phyloP scores from a whole-genome alignment of 805 yeast genomes.

The Ogataea neopini region DNA sequence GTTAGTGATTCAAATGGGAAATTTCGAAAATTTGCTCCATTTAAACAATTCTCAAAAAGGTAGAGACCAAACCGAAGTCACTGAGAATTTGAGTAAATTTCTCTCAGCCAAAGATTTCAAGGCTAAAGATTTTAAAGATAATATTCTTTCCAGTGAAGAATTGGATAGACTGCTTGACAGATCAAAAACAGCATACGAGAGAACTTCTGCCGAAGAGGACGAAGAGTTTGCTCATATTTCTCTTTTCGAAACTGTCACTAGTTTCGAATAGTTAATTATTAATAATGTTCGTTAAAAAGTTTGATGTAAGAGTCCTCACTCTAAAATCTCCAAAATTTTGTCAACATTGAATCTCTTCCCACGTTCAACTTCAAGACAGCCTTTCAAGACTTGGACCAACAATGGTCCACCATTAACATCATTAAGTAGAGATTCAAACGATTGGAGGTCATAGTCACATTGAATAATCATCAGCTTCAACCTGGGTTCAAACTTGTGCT shows the following conservation, averaged over 20 bases:
- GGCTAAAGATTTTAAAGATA: constrained; percentile 24
- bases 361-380: constrained; percentile 55
- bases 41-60: constrained; percentile 17
- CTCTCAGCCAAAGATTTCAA: constrained; percentile 39
- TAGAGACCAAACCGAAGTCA: constrained; percentile 12
- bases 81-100: constrained; percentile 41
- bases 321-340: constrained; percentile 29
- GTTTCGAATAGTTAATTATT: constrained; percentile 26
- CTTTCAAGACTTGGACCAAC: constrained; percentile 40
- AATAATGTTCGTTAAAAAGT: neutral
- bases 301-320: constrained; percentile 2
- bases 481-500: constrained; percentile 80
- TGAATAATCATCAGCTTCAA: constrained; percentile 69
- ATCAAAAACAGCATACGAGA: constrained; percentile 41
- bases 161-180: constrained; percentile 52
- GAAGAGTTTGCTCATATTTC: constrained; percentile 29
- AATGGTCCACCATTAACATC: constrained; percentile 19
- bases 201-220: neutral
- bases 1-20: constrained; percentile 69
- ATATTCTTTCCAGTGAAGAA: constrained; percentile 42
- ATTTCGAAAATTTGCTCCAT: constrained; percentile 43
- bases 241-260: constrained; percentile 39
- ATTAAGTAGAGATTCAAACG: constrained; percentile 33
- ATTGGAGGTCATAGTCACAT: constrained; percentile 56
- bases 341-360: constrained; percentile 54